These are phyloP conservation scores for Rhizopogon vulgaris DNA, from an alignment of 768 basidiomycete genomes.

Conservation along the genomic window DNA sequence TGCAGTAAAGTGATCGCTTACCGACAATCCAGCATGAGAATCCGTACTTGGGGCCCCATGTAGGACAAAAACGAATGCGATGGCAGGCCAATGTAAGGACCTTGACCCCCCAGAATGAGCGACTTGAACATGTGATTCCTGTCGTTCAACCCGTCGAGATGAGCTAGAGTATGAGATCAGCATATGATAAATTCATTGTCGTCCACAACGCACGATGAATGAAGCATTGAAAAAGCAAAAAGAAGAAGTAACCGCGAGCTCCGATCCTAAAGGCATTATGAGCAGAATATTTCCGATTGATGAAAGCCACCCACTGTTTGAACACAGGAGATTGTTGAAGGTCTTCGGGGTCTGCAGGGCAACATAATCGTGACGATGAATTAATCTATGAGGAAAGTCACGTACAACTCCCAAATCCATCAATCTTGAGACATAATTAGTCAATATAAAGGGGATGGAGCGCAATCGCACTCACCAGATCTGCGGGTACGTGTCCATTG, in stretches of 20 bases:
- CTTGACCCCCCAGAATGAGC: slow-evolving; percentile 66
- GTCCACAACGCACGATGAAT: slow-evolving; percentile 51
- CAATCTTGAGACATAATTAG: slow-evolving; percentile 43
- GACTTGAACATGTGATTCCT: slow-evolving; percentile 62
- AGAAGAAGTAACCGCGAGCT: slow-evolving; percentile 83
- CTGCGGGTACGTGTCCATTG: slow-evolving; percentile 23
- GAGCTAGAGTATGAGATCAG: slow-evolving; percentile 9
- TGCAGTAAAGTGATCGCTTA: slow-evolving; percentile 23
- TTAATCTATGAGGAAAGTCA: slow-evolving; percentile 5
- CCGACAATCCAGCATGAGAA: slow-evolving; percentile 83
- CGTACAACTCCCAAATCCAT: slow-evolving; percentile 81
- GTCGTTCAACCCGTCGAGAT: slow-evolving; percentile 66
- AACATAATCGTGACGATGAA: slow-evolving; percentile 1
- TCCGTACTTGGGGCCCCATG: slow-evolving; percentile 69
- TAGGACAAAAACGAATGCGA: slow-evolving; percentile 81
- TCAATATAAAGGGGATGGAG: background rate
- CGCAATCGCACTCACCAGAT: slow-evolving; percentile 35
- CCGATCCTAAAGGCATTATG: slow-evolving; percentile 54
- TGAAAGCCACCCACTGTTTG: slow-evolving; percentile 37
- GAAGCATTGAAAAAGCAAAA: slow-evolving; percentile 91
- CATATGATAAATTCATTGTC: slow-evolving; percentile 1
- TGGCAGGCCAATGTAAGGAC: slow-evolving; percentile 73
- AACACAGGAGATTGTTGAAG: slow-evolving; percentile 71
- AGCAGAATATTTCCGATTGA: background rate
- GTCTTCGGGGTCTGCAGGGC: slow-evolving; percentile 67